Base-by-base conservation (phyloP, 768 basidiomycete genomes). In the Rubroboletus satanas region DNA sequence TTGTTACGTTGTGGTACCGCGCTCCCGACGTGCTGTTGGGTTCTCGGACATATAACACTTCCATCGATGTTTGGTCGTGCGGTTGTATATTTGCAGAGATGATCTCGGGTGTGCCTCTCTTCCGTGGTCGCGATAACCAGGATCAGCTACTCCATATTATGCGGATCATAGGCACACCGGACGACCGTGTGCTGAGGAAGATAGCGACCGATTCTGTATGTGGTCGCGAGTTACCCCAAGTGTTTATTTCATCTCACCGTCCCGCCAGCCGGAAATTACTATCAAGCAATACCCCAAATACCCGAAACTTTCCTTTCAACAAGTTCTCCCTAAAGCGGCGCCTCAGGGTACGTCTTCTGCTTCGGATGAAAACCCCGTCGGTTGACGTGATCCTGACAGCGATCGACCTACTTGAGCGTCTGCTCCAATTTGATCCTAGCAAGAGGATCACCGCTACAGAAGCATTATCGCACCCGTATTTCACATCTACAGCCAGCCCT, bases 11-110 rank as follows among this genome's bases (percentile, higher is more conserved):
- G 14, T 99, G 97, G 97, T 99, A 99, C 71, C 87, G 97, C 51
- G 95, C 97, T 2, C 97, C 97, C 0, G 97, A 99, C 67, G 97
- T 99, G 41, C 82, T 99, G 26, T 83, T 99, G 59, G 97, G 97
- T 49, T 96, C 93, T 21, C 81, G 97, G 55, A 98, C 96, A 18
- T 99, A 99, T 70, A 95, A 88, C 75, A 98, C 97, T 3, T 93
- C 91, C 31, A 98, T 99, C 63, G 97, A 99, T 70, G 90, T 98
- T 47, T 99, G 97, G 97, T 94, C 92, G 14, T 96, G 93, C 54
- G 97, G 97, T 10, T 98, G 97, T 70, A 99, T 99, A 67, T 97
- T 99, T 69, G 96, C 97, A 18, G 97, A 99, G 74, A 98, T 99
- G 96, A 98, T 99, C 56, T 87, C 91, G 18, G 97, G 97, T 2